phyloP scores from a whole-genome alignment of 2,329 filamentous ascomycete species.

The Curvularia eragrostidis region DNA sequence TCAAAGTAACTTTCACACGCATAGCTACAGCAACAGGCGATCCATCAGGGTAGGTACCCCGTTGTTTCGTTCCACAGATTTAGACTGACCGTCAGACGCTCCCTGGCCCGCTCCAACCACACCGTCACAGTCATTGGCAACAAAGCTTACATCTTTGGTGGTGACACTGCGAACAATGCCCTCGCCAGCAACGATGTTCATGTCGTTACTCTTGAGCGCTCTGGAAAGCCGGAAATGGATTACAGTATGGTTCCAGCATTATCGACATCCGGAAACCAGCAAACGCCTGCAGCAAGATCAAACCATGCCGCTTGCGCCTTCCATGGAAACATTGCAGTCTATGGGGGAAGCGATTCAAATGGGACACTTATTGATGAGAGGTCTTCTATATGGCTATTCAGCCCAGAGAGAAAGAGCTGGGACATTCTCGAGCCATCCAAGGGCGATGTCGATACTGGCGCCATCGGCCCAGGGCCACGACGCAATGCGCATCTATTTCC shows the following conservation, averaged over 20 bases:
- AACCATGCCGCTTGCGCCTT: conserved; percentile 52
- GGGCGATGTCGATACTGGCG: conserved; percentile 15
- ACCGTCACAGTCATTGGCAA: conserved; percentile 50
- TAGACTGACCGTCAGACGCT: conserved; percentile 32
- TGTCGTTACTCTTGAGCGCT: conserved; percentile 45
- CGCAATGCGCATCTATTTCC: conserved; percentile 31
- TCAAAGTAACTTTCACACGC: conserved; percentile 52
- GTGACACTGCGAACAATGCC: conserved; percentile 44
- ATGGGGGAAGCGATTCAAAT: conserved; percentile 47
- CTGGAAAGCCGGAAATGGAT: conserved; percentile 45
- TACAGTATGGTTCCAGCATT: conserved; percentile 54
- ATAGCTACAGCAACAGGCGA: conserved; percentile 50
- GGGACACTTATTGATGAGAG: conserved; percentile 46
- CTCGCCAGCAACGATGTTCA: conserved; percentile 54
- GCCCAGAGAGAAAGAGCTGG: conserved; percentile 41
- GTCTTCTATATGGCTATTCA: conserved; percentile 53
- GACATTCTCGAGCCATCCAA: conserved; percentile 25
- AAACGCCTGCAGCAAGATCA: conserved; percentile 46
- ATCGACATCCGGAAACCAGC: conserved; percentile 36
- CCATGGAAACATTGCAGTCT: conserved; percentile 50
- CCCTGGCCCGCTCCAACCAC: conserved; percentile 47
- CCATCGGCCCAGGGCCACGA: conserved; percentile 31
- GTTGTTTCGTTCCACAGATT: neutral
- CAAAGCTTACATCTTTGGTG: conserved; percentile 56
- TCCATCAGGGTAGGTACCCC: conserved; percentile 33